These are phyloP conservation scores for Cinnamomum micranthum DNA, from an alignment of 164 flowering plant species.

Conservation along the genomic window DNA sequence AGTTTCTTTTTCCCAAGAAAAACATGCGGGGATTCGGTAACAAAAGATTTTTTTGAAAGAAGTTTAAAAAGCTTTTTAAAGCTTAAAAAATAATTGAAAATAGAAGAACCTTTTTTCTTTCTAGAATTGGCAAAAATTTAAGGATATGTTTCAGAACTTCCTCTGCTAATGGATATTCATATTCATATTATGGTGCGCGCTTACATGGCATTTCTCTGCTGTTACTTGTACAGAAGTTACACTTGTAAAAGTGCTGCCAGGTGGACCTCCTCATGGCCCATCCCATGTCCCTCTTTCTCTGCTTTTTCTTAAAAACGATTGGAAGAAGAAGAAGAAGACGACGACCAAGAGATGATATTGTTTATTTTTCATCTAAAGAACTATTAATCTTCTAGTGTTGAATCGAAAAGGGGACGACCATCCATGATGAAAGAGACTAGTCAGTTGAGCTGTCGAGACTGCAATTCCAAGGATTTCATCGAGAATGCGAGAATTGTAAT, in stretches of 20 bases:
- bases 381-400: neutral
- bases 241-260: slow-evolving; percentile 43
- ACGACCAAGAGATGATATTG: neutral
- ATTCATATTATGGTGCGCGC: too few species aligned
- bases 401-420: neutral
- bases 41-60: too few species aligned
- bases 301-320: neutral
- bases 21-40: too few species aligned
- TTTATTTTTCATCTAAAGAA: neutral
- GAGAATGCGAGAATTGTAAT: neutral
- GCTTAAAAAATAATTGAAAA: too few species aligned
- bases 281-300: neutral
- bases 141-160: slow-evolving; percentile 19
- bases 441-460: neutral
- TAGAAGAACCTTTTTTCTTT: too few species aligned
- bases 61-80: too few species aligned
- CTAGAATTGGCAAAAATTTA: too few species aligned
- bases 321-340: neutral
- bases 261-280: slow-evolving; percentile 20
- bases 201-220: slow-evolving; percentile 24
- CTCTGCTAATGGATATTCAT: slow-evolving; percentile 6
- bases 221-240: slow-evolving; percentile 3
- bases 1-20: too few species aligned
- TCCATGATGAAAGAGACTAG: neutral
- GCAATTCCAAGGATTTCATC: neutral